Evolutionary conservation across 306 rosid species (phyloP), one percentile per base, ranked within the genome.

Genomic region (Castanea crenata): DNA sequence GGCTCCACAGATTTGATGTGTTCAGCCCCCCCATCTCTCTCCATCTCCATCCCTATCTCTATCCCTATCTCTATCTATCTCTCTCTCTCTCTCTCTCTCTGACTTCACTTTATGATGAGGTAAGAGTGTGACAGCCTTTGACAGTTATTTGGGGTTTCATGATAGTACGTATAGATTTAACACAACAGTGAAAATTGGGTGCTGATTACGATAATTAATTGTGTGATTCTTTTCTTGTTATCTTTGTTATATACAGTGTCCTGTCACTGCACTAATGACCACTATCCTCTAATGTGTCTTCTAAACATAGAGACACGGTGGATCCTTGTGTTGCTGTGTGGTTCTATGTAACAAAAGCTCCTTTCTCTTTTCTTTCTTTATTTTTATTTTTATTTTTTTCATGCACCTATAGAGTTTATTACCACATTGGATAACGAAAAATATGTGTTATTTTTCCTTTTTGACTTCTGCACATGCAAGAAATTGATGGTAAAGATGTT

Each of bases 261-360:
- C 83, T 85, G 92, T 87, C 86, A 77, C 81, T 72, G 78, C 76
- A 73, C 73, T 86, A 79, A 73, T 84, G 73, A 88, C 82, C 82
- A 70, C 84, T 70, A 61, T 80, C 23, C 29, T n/a, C 27, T 58
- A 20, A 58, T 21, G 64, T 58, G 27, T 20, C 64, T 58, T 10
- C 64, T 65, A 5, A 83, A 79, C 54, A 69, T 55, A 69, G 32
- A 71, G 92, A 88, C 86, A 83, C 84, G 88, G 86, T 86, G 69
- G 80, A 83, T 85, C 91, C 85, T 85, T 85, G 85, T 77, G 54
- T 49, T 11, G 54, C 3, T 49, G 16, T 49, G 16, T 46, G 71
- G 46, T 41, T 8, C 3, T 25, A 56, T 15, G 73, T 83, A 21
- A 70, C 68, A 49, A 44, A 29, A 16, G 11, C 52, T 25, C 12